Evolutionary conservation across 495 filamentous ascomycete genomes (phyloP).

Genomic region (Astrothelium subdiscretum): DNA sequence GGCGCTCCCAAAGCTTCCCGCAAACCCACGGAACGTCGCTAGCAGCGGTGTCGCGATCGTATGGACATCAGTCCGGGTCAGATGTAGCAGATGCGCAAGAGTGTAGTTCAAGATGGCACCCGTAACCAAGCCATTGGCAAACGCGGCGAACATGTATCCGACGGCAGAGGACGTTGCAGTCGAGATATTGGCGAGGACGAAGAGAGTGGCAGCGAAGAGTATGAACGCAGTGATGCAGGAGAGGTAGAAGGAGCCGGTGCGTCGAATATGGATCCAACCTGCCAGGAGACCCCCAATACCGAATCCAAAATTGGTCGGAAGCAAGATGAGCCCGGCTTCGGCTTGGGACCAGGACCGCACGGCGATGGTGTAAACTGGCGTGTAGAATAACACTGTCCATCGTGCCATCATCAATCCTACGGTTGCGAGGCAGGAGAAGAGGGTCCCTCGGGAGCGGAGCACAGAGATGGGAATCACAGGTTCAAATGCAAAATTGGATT

Average conservation of each 20-base stretch:
- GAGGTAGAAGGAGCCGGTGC: constrained; percentile 52
- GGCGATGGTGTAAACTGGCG: constrained; percentile 61
- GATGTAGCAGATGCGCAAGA: constrained; percentile 60
- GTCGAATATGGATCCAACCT: constrained; percentile 59
- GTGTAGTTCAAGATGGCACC: constrained; percentile 67
- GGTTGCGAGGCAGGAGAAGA: constrained; percentile 57
- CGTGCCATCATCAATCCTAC: constrained; percentile 63
- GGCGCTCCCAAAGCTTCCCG: constrained; percentile 62
- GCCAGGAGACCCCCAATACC: constrained; percentile 56
- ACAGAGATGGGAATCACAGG: constrained; percentile 61
- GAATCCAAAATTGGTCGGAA: constrained; percentile 68
- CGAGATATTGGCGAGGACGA: constrained; percentile 38
- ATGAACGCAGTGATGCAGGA: constrained; percentile 42
- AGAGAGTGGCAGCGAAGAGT: constrained; percentile 42
- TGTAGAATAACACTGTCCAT: constrained; percentile 68
- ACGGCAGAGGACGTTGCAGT: constrained; percentile 33
- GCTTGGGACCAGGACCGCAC: constrained; percentile 54
- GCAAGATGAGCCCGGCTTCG: constrained; percentile 54
- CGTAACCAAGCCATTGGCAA: constrained; percentile 56
- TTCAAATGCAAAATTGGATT: constrained; percentile 42
- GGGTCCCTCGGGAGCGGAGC: constrained; percentile 48
- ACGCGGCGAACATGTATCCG: constrained; percentile 43
- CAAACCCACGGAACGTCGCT: constrained; percentile 62
- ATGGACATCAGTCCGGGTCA: constrained; percentile 49
- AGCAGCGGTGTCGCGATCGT: constrained; percentile 60